Evolutionary conservation across 345 rosid species (phyloP), one percentile per base, ranked within the genome.

Genomic region (Populus deltoides): DNA sequence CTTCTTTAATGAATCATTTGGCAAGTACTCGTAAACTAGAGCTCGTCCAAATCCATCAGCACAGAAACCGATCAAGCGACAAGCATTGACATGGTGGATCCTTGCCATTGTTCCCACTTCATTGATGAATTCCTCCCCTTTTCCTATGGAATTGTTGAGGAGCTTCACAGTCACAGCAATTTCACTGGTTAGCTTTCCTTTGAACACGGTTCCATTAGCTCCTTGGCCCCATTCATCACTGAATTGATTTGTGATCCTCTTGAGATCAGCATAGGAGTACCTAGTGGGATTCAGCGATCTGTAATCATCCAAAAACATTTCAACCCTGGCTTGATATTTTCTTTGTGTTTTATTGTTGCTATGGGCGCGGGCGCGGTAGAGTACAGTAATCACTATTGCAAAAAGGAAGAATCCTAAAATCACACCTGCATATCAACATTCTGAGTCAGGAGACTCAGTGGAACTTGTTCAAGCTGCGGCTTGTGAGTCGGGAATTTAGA

Each of bases 151-250:
- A 31, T 45, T 43, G 0, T 65, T 25, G 20, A 75, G 70, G 1
- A 75, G 24, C 62, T 75, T 75, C 41, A 75, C 70, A 17, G 77
- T 71, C 39, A 65, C 70, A 6, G 33, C 27, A 22, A 75, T 75
- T 75, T 65, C 61, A 29, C 29, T 39, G 47, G 45, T 43, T 4
- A 75, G 70, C 77, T 75, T 75, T 75, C 77, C 77, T 49, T 47
- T 75, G 17, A 41, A 63, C 45, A 75, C 77, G 33, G 43, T 65
- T 45, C 77, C 77, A 75, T 45, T 65, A 43, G 77, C 77, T 18
- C 77, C 77, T 6, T 43, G 16, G 43, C 77, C 77, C 38, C 65
- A 75, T 75, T 75, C 70, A 7, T 75, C 77, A 11, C 35, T 29
- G 47, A 75, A 75, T 27, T 39, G 38, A 49, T 65, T 75, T 16